Conservation (phyloP, 2,329 filamentous ascomycete genomes). For the Aureobasidium sp. region DNA sequence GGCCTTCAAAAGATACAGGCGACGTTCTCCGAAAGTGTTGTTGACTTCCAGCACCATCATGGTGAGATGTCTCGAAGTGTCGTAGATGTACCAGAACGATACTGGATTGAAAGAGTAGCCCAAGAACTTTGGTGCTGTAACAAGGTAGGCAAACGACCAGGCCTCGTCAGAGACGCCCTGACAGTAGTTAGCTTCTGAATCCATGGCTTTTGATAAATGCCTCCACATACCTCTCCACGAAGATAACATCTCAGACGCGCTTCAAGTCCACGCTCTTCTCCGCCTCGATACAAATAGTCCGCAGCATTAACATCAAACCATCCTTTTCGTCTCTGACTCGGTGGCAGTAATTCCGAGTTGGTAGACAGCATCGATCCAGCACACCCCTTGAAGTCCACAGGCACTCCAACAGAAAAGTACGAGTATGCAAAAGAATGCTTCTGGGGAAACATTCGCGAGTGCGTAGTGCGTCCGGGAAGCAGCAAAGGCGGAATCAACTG, state of each 20-base stretch:
- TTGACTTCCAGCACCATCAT: constrained; percentile 68
- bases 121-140: constrained; percentile 63
- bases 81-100: constrained; percentile 75
- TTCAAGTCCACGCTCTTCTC: constrained; percentile 47
- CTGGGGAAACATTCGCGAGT: constrained; percentile 60
- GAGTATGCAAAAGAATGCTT: constrained; percentile 63
- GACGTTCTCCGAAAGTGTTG: constrained; percentile 67
- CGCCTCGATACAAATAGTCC: constrained; percentile 56
- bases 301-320: constrained; percentile 57
- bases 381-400: constrained; percentile 54
- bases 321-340: constrained; percentile 27
- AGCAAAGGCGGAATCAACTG: constrained; percentile 43
- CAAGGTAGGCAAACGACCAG: constrained; percentile 63
- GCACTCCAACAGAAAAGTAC: constrained; percentile 63
- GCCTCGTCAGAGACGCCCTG: constrained; percentile 52
- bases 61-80: constrained; percentile 47
- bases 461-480: constrained; percentile 59
- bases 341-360: constrained; percentile 21
- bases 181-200: constrained; percentile 34
- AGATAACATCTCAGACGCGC: constrained; percentile 59
- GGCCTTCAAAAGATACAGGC: constrained; percentile 56
- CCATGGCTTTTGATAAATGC: no score
- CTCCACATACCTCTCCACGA: constrained; percentile 43
- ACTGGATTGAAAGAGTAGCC: constrained; percentile 69
- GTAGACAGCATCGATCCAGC: constrained; percentile 52